A percentile compares a stretch with the other conserved stretches of the same genome.
Evolutionary conservation across 768 basidiomycete genomes (phyloP).

Genomic region (Panaeolus papilionaceus): DNA sequence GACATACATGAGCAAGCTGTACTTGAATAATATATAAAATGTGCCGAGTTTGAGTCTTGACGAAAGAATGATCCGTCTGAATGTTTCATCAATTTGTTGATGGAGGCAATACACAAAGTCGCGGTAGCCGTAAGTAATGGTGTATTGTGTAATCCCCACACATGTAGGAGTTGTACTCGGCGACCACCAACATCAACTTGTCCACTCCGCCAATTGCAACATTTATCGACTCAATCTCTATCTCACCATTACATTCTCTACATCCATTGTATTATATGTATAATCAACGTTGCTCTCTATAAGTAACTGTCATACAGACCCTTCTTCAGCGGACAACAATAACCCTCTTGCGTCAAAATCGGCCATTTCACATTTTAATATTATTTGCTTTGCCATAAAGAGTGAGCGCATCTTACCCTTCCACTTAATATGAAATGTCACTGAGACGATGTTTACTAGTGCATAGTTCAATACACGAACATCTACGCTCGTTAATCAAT

Average conservation of each 20-base stretch:
- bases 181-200: background rate
- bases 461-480: conserved; percentile 17
- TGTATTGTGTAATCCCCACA: conserved; percentile 12
- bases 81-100: conserved; percentile 5
- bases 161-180: conserved; percentile 13
- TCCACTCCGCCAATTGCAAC: background rate
- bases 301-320: background rate
- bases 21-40: background rate
- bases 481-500: conserved; percentile 20
- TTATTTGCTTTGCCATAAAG: conserved; percentile 1
- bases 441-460: background rate
- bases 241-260: conserved; percentile 8
- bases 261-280: conserved; percentile 12
- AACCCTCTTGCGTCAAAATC: background rate
- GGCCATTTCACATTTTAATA: conserved; percentile 1
- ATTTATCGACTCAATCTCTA: conserved; percentile 1
- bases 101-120: background rate
- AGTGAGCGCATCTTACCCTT: background rate
- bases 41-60: background rate
- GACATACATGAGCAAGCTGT: background rate
- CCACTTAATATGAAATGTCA: background rate
- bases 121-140: background rate
- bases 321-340: background rate
- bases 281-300: conserved; percentile 7
- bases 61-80: background rate